Evolutionary conservation across 257 asterid genomes (phyloP).

Genomic region (Fraxinus anomala): DNA sequence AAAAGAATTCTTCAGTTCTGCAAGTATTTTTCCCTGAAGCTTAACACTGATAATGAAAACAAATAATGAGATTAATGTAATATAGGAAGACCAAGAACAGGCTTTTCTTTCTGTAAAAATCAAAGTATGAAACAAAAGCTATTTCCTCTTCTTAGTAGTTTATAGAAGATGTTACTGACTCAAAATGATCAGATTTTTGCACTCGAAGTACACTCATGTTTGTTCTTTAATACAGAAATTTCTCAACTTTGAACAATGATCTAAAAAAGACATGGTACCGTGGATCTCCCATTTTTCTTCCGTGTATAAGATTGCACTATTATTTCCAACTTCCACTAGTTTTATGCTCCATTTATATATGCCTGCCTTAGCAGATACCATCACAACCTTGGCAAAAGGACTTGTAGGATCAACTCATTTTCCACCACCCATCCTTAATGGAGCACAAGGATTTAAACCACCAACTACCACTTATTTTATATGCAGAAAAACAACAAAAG

Average conservation of each 20-base stretch:
- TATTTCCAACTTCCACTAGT: not conserved
- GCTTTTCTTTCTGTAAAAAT: not conserved
- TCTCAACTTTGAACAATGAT: not conserved
- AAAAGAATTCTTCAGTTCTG: slow-evolving; percentile 23
- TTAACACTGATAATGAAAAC: not conserved
- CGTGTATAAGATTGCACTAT: not conserved
- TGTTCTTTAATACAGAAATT: not conserved
- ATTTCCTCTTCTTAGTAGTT: not conserved
- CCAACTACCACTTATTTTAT: not conserved
- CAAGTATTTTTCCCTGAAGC: not conserved
- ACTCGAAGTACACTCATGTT: not conserved
- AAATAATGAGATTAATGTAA: not conserved
- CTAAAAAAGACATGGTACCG: not conserved
- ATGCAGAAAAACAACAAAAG: not conserved
- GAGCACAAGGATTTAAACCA: slow-evolving; percentile 4
- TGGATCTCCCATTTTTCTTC: not conserved
- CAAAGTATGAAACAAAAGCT: not conserved
- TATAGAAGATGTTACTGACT: not conserved
- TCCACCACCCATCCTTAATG: not conserved
- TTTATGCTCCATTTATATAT: not conserved
- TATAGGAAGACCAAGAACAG: not conserved
- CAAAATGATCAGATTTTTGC: not conserved
- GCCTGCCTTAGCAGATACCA: not conserved
- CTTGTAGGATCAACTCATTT: not conserved
- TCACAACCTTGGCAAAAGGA: not conserved